Evolutionary conservation across 371 early-diverging fungal species (phyloP).

Genomic region (Ecytonucleospora hepatopenaei): DNA sequence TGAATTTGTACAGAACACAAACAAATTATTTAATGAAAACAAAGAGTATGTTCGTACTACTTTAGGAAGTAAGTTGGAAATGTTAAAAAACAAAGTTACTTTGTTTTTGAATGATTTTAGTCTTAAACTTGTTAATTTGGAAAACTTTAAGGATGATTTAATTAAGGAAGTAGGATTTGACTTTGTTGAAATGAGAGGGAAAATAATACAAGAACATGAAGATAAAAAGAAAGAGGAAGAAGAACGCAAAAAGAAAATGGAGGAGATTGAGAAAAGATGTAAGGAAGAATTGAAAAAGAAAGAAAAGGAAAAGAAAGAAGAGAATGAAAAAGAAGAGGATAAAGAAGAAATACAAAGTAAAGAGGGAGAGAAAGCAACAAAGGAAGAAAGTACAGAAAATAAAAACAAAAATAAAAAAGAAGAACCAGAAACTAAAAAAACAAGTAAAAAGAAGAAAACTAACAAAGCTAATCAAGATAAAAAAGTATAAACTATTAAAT

Average conservation of each 20-base stretch:
- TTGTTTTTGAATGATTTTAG: slow-evolving; percentile 11
- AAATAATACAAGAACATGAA: not conserved
- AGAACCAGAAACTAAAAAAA: slow-evolving; percentile 9
- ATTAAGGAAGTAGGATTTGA: not conserved
- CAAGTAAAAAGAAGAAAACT: too few relatives aligned
- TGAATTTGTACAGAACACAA: not conserved
- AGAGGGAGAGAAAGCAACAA: slow-evolving; percentile 5
- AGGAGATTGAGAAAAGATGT: slow-evolving; percentile 6
- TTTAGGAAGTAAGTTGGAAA: slow-evolving; percentile 19
- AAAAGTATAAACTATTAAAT: not conserved
- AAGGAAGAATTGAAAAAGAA: slow-evolving; percentile 9
- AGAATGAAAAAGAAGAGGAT: slow-evolving; percentile 8
- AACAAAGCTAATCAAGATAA: too few relatives aligned
- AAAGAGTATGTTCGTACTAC: slow-evolving; percentile 1
- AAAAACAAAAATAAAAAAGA: slow-evolving; percentile 4
- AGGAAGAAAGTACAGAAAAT: slow-evolving; percentile 1
- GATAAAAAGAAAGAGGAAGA: slow-evolving; percentile 6
- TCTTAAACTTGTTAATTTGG: slow-evolving; percentile 15
- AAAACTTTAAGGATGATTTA: not conserved
- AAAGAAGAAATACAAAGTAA: slow-evolving; percentile 3
- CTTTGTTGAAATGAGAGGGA: not conserved
- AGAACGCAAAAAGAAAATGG: slow-evolving; percentile 5
- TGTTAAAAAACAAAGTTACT: slow-evolving; percentile 9
- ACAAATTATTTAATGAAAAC: slow-evolving; percentile 13
- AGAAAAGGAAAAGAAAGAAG: slow-evolving; percentile 12